Evolutionary conservation across 2,329 filamentous ascomycete genomes (phyloP), one percentile per base, ranked within the genome.

Genomic region (Alternaria incomplexa): DNA sequence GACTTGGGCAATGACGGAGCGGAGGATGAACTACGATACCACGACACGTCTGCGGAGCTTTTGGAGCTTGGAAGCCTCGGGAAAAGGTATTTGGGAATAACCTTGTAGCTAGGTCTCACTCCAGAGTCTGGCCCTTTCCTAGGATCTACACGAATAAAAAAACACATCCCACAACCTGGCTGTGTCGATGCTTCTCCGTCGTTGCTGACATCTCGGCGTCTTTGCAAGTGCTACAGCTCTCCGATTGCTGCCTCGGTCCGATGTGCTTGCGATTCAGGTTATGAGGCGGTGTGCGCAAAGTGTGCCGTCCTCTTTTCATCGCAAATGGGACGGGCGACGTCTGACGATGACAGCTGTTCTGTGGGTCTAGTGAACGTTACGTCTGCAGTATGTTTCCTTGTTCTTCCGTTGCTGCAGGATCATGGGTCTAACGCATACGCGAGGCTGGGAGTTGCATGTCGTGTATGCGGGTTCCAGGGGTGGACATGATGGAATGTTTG

Each of bases 381-480:
- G 36, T 40, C 52, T 28, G 32, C 32, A 44, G 32, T 40, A 44
- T 44, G 11, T 40, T 54, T 44, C 52, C 52, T 54, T 54, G 32
- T 54, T 54, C 23, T 26, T 54, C 32, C 36, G 32, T 44, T 54
- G 36, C 52, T 54, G 52, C 52, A 28, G 52, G 52, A 44, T 28
- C 22, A 32, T 15, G 54, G 54, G 45, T 43, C 45, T 51, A 50
- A 32, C 26, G 58, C 58, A 61, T 61, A 46, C 47, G 43, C 53
- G 58, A 57, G 59, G 59, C 58, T 60, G 51, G 58, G 40, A 48
- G 28, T 44, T 44, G 50, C 57, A 55, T 60, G 50, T 47, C 26
- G 40, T 54, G 32, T 47, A 64, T 65, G 60, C 60, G 56, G n/a
- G 56, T 44, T 56, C 20, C 63, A 65, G 59, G 59, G 60, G 63